Base-by-base conservation (phyloP, 768 basidiomycete species). In the Panaeolus papilionaceus region DNA sequence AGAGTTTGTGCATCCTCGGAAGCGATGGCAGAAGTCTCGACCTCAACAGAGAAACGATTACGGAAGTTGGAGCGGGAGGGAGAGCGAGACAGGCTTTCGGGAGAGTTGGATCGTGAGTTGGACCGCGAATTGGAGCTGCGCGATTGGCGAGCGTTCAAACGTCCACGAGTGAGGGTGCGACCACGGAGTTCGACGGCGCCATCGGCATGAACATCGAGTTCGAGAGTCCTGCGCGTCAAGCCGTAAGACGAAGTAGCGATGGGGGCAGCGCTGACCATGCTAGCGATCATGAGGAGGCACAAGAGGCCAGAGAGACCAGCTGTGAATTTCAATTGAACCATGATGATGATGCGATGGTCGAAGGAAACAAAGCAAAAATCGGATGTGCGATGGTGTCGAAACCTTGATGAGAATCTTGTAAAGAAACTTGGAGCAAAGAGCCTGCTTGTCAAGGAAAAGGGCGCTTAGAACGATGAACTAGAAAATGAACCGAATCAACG, bases 401-500 rank as follows among this genome's bases (percentile, higher is more conserved):
- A 33, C 54, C 54, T 58, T 58, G 54, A 10, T 16, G 54, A 58
- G 28, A 33, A 58, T 58, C 20, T 33, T 58, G 26, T 28, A 58
- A 58, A 33, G 54, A 3, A 58, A 58, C 26, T 58, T 58, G 28
- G 28, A 58, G 14, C 54, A 58, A 58, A 33, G 11, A 58, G 54
- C 54, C 54, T 58, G 54, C 28, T 58, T 58, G 54, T 58, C 54
- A 33, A 58, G 28, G 54, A 58, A 58, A 33, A 58, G 33, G 54
- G 54, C 54, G 54, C 54, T 58, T 28, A 58, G 54, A 58, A 58
- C 54, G 54, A 33, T 58, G 54, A 58, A 37, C 54, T 1, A 33
- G 28, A 58, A 58, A 58, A 58, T 58, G 54, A n/a, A 58, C 54
- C 54, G 54, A 58, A 58, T 58, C 54, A 58, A 58, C 54, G 54